phyloP scores from a whole-genome alignment of 2,329 filamentous ascomycete species.

The Xylaria sp. region DNA sequence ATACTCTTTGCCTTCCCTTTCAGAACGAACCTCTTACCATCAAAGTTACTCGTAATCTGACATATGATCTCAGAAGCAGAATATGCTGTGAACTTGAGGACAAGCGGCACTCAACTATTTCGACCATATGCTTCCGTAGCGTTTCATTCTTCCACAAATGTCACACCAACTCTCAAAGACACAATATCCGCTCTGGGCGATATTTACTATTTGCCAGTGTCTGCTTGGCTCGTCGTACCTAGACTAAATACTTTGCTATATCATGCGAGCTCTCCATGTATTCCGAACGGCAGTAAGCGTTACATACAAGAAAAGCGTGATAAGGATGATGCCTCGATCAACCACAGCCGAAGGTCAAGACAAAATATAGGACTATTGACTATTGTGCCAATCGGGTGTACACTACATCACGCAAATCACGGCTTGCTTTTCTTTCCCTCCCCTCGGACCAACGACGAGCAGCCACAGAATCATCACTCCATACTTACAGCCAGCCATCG shows the following conservation, averaged over 20 bases:
- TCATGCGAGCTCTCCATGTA: neutral
- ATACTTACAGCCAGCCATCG: neutral
- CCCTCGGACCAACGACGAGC: neutral
- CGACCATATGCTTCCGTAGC: neutral
- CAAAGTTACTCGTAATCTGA: no score
- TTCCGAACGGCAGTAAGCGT: neutral
- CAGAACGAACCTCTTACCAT: no score
- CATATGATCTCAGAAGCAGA: neutral
- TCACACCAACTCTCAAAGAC: neutral
- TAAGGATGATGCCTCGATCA: neutral
- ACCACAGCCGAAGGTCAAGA: neutral
- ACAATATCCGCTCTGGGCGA: neutral
- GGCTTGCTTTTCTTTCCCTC: neutral
- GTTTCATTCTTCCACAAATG: neutral
- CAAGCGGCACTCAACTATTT: neutral
- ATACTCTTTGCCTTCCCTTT: no score
- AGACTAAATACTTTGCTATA: neutral
- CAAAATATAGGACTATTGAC: neutral
- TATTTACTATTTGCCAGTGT: neutral
- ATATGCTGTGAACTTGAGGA: neutral
- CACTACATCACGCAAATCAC: neutral
- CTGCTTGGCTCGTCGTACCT: neutral
- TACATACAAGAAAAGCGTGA: neutral
- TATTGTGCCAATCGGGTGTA: slow-evolving; percentile 1
- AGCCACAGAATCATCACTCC: neutral